Base-by-base conservation (phyloP, 805 yeast species). In the Zygotorulaspora chibaensis region DNA sequence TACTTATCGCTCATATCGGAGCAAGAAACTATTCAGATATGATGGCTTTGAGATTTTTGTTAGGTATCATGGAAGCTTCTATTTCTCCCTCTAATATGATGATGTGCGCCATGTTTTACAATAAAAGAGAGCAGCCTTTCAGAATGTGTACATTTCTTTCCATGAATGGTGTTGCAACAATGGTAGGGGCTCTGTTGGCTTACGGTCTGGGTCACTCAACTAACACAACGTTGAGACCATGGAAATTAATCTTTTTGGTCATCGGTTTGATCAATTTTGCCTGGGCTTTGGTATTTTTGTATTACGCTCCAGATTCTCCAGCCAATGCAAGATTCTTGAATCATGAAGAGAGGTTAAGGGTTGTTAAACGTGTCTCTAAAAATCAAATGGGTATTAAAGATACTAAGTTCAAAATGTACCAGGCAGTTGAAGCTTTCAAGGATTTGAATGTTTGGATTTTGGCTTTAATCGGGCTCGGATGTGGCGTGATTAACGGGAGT, bases 271-370 rank as follows among this genome's bases (percentile, higher is more conserved):
- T 70, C 18, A 70, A 77, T 8, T 51, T 72, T 39, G 64, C 61
- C 5, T 62, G 65, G 42, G 68, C 68, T 1, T 25, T 61, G 13
- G 58, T 67, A 3, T 62, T 61, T 40, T 53, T 65, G 40, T 51
- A 62, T 37, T 47, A 71, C n/a, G 52, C 55, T 4, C 75, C 75
- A 16, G 69, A 67, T 47, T 71, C 56, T 33, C 69, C 69, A 9
- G 56, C 59, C 7, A 55, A 54, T 17, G 71, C 71, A 15, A 54
- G 58, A 33, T 68, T 68, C 45, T 49, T 68, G 45, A 58, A 47
- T 17, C 68, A 64, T 29, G 59, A 63, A n/a, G 72, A 69, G 50
- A 66, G 57, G 45, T 30, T 50, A 18, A 47, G 46, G 45, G 57
- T 52, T 9, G 46, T 57, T 18, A 53, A 54, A 13, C 50, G 58